These are phyloP conservation scores for Boletus subparvulus DNA, from an alignment of 768 basidiomycete species.

Conservation along the genomic window DNA sequence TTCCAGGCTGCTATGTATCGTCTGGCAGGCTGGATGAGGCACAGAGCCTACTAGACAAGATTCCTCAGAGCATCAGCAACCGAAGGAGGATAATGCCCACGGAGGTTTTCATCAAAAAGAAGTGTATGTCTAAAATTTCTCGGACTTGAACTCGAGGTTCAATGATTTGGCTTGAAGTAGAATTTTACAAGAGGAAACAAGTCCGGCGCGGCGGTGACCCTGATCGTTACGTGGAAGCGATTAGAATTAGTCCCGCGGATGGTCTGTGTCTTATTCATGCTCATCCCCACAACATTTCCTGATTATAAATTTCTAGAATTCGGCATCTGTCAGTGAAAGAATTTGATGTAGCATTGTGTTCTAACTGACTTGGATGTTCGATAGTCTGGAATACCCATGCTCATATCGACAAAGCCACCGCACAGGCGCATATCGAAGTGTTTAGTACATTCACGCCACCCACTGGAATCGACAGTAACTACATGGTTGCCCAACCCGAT, in stretches of 20 bases:
- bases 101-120: conserved; percentile 76
- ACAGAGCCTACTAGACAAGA: conserved; percentile 56
- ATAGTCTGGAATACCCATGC: conserved; percentile 79
- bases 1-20: conserved; percentile 60
- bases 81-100: conserved; percentile 71
- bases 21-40: conserved; percentile 56
- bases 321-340: conserved; percentile 56
- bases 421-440: conserved; percentile 58
- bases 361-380: conserved; percentile 3
- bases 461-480: conserved; percentile 32
- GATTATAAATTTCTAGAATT: conserved; percentile 47
- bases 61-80: conserved; percentile 60
- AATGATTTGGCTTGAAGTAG: conserved; percentile 44
- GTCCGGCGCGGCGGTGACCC: conserved; percentile 51
- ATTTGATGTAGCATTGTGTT: not conserved
- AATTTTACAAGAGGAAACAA: conserved; percentile 74
- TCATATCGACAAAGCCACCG: conserved; percentile 53
- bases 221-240: conserved; percentile 48
- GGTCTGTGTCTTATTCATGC: conserved; percentile 40
- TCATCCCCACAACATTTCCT: not conserved
- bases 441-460: conserved; percentile 51
- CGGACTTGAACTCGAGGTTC: not conserved
- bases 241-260: conserved; percentile 70
- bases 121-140: conserved; percentile 44
- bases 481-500: conserved; percentile 14